A percentile compares a stretch with the other conserved stretches of the same genome.
phyloP scores from a whole-genome alignment of 148 eudicot species.

The Chenopodium berlandieri region DNA sequence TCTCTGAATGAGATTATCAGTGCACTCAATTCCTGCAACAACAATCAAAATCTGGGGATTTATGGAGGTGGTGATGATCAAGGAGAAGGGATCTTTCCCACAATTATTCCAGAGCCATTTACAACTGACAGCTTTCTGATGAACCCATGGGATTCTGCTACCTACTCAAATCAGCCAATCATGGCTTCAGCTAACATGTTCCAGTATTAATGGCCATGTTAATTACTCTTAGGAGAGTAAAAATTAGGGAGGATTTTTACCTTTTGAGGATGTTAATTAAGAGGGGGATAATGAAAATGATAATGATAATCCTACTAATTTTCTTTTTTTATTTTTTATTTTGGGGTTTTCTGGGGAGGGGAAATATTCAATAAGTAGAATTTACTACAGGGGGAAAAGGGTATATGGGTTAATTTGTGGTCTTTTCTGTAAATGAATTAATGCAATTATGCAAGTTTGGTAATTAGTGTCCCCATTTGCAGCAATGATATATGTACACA shows the following conservation, averaged over 20 bases:
- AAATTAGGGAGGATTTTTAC: not conserved
- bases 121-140: constrained; percentile 31
- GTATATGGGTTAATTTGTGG: not conserved
- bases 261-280: constrained; percentile 7
- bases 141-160: constrained; percentile 38
- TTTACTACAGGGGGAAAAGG: constrained; percentile 16
- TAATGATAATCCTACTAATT: not conserved
- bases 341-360: not conserved
- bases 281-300: not conserved
- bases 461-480: not conserved
- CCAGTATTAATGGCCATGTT: constrained; percentile 29
- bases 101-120: constrained; percentile 17
- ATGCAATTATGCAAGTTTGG: constrained; percentile 20
- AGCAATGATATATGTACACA: constrained; percentile 18
- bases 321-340: not conserved
- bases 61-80: constrained; percentile 19
- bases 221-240: constrained; percentile 2
- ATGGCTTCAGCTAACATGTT: constrained; percentile 53
- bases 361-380: constrained; percentile 22
- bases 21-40: constrained; percentile 14
- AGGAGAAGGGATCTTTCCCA: constrained; percentile 16
- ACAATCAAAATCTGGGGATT: constrained; percentile 22
- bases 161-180: constrained; percentile 45
- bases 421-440: constrained; percentile 28
- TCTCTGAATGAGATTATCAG: constrained; percentile 52